Evolutionary conservation across 768 basidiomycete genomes (phyloP).

Genomic region (Lenzites betulinus): DNA sequence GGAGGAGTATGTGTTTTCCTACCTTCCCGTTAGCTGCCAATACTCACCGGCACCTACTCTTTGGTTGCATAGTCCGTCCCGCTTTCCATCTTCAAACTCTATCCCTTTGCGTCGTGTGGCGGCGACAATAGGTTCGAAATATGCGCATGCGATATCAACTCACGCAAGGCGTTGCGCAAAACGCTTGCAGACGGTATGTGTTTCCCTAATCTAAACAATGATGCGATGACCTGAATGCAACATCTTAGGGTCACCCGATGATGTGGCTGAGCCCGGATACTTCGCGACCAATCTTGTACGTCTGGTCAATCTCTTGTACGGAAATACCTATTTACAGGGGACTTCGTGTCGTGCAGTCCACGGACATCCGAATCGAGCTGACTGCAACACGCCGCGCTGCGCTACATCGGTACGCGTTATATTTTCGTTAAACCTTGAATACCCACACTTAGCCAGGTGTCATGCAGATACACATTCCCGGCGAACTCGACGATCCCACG

Average conservation of each 20-base stretch:
- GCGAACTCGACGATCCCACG: conserved; percentile 40
- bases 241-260: conserved; percentile 53
- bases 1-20: conserved; percentile 41
- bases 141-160: conserved; percentile 48
- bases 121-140: conserved; percentile 44
- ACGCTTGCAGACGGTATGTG: conserved; percentile 47
- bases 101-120: conserved; percentile 49
- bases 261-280: conserved; percentile 65
- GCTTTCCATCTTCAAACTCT: conserved; percentile 64
- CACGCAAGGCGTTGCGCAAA: conserved; percentile 50
- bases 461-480: conserved; percentile 34
- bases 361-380: conserved; percentile 57
- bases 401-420: conserved; percentile 49
- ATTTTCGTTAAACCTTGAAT: not conserved
- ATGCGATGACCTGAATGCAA: not conserved
- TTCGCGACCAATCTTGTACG: conserved; percentile 61
- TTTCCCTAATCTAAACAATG: not conserved
- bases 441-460: not conserved
- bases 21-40: not conserved
- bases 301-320: not conserved
- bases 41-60: not conserved
- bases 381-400: conserved; percentile 61
- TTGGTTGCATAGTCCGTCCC: conserved; percentile 43
- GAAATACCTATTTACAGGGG: not conserved
- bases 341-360: conserved; percentile 40